A percentile compares a stretch with the other conserved stretches of the same genome.
phyloP scores from a whole-genome alignment of 495 filamentous ascomycete species.

The Penicillium coffeae region DNA sequence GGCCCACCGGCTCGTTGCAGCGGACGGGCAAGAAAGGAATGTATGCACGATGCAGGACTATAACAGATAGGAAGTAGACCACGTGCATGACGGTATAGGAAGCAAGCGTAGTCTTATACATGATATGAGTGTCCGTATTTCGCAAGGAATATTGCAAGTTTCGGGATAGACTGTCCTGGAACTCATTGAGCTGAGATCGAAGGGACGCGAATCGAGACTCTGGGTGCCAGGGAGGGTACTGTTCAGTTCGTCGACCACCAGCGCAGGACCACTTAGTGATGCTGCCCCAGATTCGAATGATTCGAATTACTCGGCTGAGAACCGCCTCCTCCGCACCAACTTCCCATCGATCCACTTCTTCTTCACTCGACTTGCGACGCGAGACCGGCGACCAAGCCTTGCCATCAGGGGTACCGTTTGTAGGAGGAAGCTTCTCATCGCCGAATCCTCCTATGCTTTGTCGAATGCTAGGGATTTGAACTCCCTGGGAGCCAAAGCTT shows the following conservation, averaged over 20 bases:
- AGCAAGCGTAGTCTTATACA: constrained; percentile 63
- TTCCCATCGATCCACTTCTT: constrained; percentile 60
- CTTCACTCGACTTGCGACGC: constrained; percentile 62
- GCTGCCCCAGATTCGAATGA: constrained; percentile 75
- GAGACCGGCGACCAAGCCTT: constrained; percentile 44
- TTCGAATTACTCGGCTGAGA: constrained; percentile 69
- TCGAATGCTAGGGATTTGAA: constrained; percentile 46
- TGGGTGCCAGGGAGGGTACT: constrained; percentile 59
- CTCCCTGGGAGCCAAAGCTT: constrained; percentile 42
- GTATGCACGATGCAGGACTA: constrained; percentile 78
- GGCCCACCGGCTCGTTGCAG: constrained; percentile 64
- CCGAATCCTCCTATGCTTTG: constrained; percentile 41
- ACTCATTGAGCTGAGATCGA: constrained; percentile 55
- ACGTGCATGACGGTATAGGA: constrained; percentile 76
- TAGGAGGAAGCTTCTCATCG: constrained; percentile 33
- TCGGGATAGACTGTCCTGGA: constrained; percentile 63
- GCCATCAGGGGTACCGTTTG: constrained; percentile 31
- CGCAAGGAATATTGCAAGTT: constrained; percentile 66
- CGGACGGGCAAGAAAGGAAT: constrained; percentile 76
- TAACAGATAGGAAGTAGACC: constrained; percentile 69
- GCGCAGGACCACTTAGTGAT: constrained; percentile 73
- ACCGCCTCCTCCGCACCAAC: constrained; percentile 63
- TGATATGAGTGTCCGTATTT: constrained; percentile 80
- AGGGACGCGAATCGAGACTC: constrained; percentile 62
- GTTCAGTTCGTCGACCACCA: constrained; percentile 62